Conservation (phyloP, 176 grass and related monocot species). For the Thinopyrum elongatum region DNA sequence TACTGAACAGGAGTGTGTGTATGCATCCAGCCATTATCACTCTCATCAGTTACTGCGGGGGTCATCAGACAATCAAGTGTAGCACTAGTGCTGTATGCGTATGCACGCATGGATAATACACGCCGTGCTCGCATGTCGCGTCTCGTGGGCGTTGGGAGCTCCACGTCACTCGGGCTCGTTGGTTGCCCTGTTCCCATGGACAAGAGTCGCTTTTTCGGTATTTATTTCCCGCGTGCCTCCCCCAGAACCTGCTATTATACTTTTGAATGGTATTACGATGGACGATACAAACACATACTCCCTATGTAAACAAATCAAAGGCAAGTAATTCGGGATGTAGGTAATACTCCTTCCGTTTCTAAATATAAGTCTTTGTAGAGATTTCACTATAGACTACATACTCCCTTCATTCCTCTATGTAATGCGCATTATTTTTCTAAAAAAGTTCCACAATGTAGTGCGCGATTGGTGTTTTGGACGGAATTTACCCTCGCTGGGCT, state of each 20-base stretch:
- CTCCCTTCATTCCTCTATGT: too few relatives aligned
- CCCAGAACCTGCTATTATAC: background rate
- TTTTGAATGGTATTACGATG: too few relatives aligned
- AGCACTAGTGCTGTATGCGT: background rate
- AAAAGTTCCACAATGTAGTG: too few relatives aligned
- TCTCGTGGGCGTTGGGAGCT: slow-evolving; percentile 5
- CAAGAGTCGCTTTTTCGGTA: background rate
- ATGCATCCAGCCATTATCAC: background rate
- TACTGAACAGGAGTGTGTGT: background rate
- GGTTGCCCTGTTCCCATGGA: slow-evolving; percentile 15
- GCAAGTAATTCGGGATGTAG: too few relatives aligned
- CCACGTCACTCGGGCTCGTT: background rate
- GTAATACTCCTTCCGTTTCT: too few relatives aligned
- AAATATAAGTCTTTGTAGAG: too few relatives aligned
- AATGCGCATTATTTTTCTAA: too few relatives aligned
- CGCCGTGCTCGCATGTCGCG: background rate
- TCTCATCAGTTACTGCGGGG: background rate
- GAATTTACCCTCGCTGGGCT: too few relatives aligned
- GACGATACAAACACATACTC: too few relatives aligned
- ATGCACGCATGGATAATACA: background rate
- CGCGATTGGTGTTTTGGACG: too few relatives aligned
- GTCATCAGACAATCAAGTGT: background rate
- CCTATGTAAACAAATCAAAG: too few relatives aligned
- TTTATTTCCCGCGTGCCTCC: slow-evolving; percentile 4
- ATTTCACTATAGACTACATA: too few relatives aligned